phyloP scores from a whole-genome alignment of 2,329 filamentous ascomycete genomes.

The Pseudogymnoascus sp. region DNA sequence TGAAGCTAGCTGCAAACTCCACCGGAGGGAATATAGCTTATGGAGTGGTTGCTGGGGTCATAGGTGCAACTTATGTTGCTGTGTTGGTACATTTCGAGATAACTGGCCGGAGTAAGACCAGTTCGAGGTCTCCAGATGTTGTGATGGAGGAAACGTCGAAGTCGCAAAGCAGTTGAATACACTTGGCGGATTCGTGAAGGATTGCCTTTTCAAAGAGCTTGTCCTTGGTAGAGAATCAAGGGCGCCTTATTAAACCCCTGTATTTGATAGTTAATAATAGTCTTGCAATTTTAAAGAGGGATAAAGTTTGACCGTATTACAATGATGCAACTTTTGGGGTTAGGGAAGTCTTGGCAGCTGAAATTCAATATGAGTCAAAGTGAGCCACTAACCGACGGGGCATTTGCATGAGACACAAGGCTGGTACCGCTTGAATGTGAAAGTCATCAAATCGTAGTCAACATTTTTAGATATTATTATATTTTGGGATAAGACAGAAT shows the following conservation, averaged over 20 bases:
- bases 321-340: not conserved
- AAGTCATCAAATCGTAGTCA: not conserved
- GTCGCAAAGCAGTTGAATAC: not conserved
- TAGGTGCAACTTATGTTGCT: conserved; percentile 37
- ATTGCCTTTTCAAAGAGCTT: not conserved
- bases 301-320: not conserved
- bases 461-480: not conserved
- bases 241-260: not conserved
- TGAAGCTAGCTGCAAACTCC: conserved; percentile 38
- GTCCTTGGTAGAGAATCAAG: not conserved
- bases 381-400: not conserved
- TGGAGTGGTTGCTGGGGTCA: conserved; percentile 43
- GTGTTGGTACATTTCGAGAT: conserved; percentile 14
- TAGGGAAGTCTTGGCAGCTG: not conserved
- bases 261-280: not conserved
- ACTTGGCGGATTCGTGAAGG: not conserved
- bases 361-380: not conserved
- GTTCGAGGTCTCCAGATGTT: not conserved
- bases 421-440: not conserved
- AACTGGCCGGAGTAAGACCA: not conserved
- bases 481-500: not conserved
- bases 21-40: conserved; percentile 43
- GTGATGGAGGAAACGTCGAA: not conserved
- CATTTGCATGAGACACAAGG: not conserved
- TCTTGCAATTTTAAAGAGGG: not conserved